Base-by-base conservation (phyloP, 148 eudicot genomes). In the Spergularia bocconei region DNA sequence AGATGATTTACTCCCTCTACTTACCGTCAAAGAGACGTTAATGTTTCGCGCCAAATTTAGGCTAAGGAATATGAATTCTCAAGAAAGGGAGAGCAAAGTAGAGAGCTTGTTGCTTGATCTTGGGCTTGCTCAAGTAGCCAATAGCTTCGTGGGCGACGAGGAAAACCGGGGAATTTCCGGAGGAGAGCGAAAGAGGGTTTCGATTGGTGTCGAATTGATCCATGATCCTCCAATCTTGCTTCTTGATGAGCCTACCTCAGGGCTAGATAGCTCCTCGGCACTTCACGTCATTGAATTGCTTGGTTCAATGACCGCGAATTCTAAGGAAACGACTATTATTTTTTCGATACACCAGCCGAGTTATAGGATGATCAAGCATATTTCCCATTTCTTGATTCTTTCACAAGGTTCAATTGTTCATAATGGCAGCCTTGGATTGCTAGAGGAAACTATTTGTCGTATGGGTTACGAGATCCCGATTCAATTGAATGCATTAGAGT, bases 271-370 rank as follows among this genome's bases (percentile, higher is more conserved):
- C 84, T 82, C 88, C 11, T 91, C 91, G 0, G 97, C 98, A 11
- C 87, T 94, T 23, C 97, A 90, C 81, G 98, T 94, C 2, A 88
- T 91, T 25, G 96, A 90, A 78, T 73, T 94, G 66, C 87, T 94
- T 17, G 82, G 86, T 0, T 84, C 81, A n/a, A 89, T 91, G 93
- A 90, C 92, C 84, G 86, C 88, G 14, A 85, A 69, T 73, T 78
- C 86, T 7, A 94, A 85, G 72, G 79, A 78, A 11, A 86, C 91
- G 64, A 89, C 86, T 21, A 82, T 94, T 14, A 55, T 94, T n/a
- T 74, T 94, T 11, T 94, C 98, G 1, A 89, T 94, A 59, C 98
- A 94, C 75, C 98, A 94, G 76, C 98, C 98, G 8, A 94, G 98
- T 75, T 90, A 86, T 76, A 75, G 98, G 69, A 89, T 94, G 76